Percentiles rank a stretch among this genome's conserved stretches.
phyloP scores from a whole-genome alignment of 2,329 filamentous ascomycete genomes.

The Seiridium cupressi region DNA sequence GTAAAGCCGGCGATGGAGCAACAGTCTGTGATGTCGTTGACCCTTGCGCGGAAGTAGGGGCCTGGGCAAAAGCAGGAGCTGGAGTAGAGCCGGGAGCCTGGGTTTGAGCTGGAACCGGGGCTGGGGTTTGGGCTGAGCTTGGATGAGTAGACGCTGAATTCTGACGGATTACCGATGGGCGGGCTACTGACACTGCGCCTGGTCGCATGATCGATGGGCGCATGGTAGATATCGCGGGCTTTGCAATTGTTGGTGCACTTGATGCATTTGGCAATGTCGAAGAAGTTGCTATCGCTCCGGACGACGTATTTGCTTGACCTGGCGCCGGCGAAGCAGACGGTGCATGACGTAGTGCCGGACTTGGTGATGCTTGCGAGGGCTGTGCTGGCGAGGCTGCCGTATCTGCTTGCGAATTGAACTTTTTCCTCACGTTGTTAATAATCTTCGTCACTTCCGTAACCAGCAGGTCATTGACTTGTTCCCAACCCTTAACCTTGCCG shows the following conservation, averaged over 20 bases:
- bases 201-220: slow-evolving; percentile 12
- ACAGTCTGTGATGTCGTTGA: background rate
- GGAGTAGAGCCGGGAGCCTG: background rate
- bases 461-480: slow-evolving; percentile 27
- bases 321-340: slow-evolving; percentile 22
- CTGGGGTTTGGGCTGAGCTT: background rate
- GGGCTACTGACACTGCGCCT: slow-evolving; percentile 10
- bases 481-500: slow-evolving; percentile 25
- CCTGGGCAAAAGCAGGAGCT: background rate
- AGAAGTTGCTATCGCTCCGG: background rate
- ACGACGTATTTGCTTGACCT: slow-evolving; percentile 14
- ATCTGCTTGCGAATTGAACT: slow-evolving; percentile 17
- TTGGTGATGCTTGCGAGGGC: slow-evolving; percentile 9
- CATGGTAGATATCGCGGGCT: slow-evolving; percentile 8
- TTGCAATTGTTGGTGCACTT: background rate
- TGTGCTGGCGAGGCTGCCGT: slow-evolving; percentile 12
- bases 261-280: background rate
- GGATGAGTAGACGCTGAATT: background rate
- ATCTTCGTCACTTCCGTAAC: slow-evolving; percentile 27
- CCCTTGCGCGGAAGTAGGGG: background rate
- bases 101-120: background rate
- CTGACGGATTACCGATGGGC: slow-evolving; percentile 5
- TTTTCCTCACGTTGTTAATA: slow-evolving; percentile 26
- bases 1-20: background rate
- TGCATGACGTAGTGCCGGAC: slow-evolving; percentile 11